Evolutionary conservation across 1,284 basidiomycete genomes (phyloP).

Genomic region (Leccinum subrobustum): DNA sequence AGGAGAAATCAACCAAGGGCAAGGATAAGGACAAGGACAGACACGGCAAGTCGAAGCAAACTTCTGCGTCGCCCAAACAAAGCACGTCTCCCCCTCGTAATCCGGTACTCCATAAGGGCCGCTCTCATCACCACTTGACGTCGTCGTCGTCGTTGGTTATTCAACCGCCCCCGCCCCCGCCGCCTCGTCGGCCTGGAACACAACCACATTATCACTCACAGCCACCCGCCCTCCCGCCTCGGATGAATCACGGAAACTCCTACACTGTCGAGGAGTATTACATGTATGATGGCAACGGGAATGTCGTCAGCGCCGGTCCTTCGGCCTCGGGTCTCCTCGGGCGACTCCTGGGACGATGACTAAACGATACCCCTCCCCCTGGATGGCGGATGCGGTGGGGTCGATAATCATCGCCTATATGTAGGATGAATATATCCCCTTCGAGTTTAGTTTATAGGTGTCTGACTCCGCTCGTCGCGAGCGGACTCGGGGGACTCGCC

Average conservation of each 20-base stretch:
- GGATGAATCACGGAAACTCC: constrained; percentile 20
- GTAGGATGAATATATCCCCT: background rate
- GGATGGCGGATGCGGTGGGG: background rate
- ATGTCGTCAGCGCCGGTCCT: background rate
- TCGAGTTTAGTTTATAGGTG: background rate
- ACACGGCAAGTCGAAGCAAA: background rate
- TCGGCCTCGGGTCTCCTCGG: constrained; percentile 20
- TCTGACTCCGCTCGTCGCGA: background rate
- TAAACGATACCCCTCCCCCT: background rate
- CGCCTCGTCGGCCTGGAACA: background rate
- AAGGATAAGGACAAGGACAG: constrained; percentile 23
- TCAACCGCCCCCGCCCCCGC: background rate
- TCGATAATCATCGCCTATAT: background rate
- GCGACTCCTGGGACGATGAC: constrained; percentile 23
- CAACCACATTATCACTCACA: background rate
- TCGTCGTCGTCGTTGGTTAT: background rate
- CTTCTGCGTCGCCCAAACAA: background rate
- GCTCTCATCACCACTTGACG: constrained; percentile 15
- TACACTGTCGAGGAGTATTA: background rate
- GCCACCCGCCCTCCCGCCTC: constrained; percentile 9
- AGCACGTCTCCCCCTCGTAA: constrained; percentile 4
- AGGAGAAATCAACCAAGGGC: constrained; percentile 16
- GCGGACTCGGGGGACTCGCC: background rate
- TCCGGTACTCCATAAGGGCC: constrained; percentile 2
- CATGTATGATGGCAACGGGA: constrained; percentile 2